Evolutionary conservation across 1,284 basidiomycete species (phyloP).

Genomic region (Neolentinus lepideus): DNA sequence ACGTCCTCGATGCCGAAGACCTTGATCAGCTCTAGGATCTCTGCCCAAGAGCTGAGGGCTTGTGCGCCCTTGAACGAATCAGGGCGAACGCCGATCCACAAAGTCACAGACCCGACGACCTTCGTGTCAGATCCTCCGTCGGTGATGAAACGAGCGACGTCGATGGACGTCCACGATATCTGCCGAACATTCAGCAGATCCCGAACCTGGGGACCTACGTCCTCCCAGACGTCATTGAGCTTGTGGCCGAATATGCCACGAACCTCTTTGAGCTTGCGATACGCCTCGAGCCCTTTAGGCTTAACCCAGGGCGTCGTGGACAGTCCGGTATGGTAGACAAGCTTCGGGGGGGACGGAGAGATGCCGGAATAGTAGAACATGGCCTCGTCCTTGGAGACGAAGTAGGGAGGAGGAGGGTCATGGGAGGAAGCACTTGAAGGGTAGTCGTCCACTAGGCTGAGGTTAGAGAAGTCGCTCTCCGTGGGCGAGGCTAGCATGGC

Average conservation of each 20-base stretch:
- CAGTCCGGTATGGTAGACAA: constrained; percentile 10
- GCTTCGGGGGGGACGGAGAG: constrained; percentile 10
- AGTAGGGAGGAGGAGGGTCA: constrained; percentile 7
- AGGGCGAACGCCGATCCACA: constrained; percentile 10
- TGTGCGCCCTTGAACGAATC: background rate
- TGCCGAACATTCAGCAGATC: constrained; percentile 7
- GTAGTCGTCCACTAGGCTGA: constrained; percentile 11
- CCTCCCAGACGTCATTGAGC: constrained; percentile 13
- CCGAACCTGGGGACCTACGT: constrained; percentile 11
- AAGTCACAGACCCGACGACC: constrained; percentile 5
- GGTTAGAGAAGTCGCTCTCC: constrained; percentile 9
- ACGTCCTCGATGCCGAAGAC: constrained; percentile 17
- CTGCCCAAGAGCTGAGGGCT: constrained; percentile 5
- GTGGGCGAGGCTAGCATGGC: constrained; percentile 9
- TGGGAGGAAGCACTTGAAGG: constrained; percentile 10
- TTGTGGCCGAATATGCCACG: constrained; percentile 10
- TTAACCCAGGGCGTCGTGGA: constrained; percentile 9
- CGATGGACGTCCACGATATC: constrained; percentile 10
- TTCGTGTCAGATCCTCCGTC: constrained; percentile 3
- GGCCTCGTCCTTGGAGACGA: constrained; percentile 9
- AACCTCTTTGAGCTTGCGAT: constrained; percentile 11
- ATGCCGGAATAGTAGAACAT: constrained; percentile 11
- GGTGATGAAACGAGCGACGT: constrained; percentile 10
- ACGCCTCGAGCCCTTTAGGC: constrained; percentile 13
- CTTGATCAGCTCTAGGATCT: constrained; percentile 10